Conservation (phyloP, 352 stramenopile genomes). For the Pythium graminicola region DNA sequence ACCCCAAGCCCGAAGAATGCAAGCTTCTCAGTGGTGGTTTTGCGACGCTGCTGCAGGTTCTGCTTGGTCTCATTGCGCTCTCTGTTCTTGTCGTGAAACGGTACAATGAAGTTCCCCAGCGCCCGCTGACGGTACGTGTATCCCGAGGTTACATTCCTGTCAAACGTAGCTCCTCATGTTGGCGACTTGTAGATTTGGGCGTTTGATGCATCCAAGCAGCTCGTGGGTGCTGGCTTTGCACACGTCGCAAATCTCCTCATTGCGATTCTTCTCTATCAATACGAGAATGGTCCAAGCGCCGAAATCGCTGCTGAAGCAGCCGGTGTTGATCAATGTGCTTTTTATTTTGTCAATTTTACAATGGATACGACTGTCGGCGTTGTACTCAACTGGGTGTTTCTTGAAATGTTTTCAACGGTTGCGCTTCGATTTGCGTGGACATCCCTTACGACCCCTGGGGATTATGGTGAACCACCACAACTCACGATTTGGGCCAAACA, state of each 20-base stretch:
- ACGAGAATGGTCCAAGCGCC: conserved; percentile 34
- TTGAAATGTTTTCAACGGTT: conserved; percentile 48
- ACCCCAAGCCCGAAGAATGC: no score
- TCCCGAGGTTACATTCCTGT: not conserved
- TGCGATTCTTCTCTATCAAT: conserved; percentile 77
- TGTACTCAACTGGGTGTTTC: conserved; percentile 75
- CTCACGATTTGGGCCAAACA: conserved; percentile 63
- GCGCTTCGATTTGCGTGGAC: conserved; percentile 53
- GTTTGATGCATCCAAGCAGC: conserved; percentile 84
- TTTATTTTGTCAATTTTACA: conserved; percentile 89
- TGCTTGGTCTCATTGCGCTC: conserved; percentile 75
- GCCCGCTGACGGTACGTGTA: conserved; percentile 51
- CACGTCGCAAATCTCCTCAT: conserved; percentile 84
- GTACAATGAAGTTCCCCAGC: conserved; percentile 57
- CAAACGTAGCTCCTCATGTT: conserved; percentile 1
- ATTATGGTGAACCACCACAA: conserved; percentile 72
- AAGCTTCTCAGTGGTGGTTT: conserved; percentile 79
- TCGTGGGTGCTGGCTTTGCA: conserved; percentile 76
- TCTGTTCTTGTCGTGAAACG: conserved; percentile 80
- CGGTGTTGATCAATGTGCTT: conserved; percentile 54
- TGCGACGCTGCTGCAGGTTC: conserved; percentile 63
- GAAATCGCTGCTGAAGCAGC: conserved; percentile 20
- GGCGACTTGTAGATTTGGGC: conserved; percentile 40
- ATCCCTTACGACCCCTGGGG: conserved; percentile 52
- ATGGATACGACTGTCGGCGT: conserved; percentile 82